A percentile compares a stretch with the other conserved stretches of the same genome.
phyloP scores from a whole-genome alignment of 805 yeast species.

The Myxozyma lipomycoides region DNA sequence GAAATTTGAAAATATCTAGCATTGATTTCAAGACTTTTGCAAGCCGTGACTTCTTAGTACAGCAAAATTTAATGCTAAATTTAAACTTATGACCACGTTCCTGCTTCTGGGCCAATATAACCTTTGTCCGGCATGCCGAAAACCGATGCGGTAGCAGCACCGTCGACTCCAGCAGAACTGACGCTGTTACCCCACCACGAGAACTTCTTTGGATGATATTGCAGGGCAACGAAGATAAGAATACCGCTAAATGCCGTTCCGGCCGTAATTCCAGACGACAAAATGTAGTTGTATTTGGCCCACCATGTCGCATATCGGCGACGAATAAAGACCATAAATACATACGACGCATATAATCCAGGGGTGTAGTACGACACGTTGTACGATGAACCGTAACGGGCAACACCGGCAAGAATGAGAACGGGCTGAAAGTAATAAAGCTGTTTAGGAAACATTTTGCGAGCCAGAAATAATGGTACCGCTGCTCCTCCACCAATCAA shows the following conservation, averaged over 20 bases:
- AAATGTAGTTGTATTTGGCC: constrained; percentile 66
- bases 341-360: constrained; percentile 57
- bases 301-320: constrained; percentile 61
- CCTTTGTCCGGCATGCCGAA: constrained; percentile 8
- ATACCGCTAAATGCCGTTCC: constrained; percentile 63
- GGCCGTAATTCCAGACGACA: constrained; percentile 61
- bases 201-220: constrained; percentile 40
- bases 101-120: constrained; percentile 11
- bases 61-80: no score
- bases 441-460: constrained; percentile 20
- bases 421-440: constrained; percentile 56
- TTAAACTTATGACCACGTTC: constrained; percentile 10
- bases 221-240: constrained; percentile 51
- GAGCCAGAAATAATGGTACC: constrained; percentile 38
- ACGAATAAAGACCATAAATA: constrained; percentile 55
- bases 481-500: constrained; percentile 52
- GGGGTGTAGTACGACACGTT: constrained; percentile 73
- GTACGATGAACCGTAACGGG: constrained; percentile 39
- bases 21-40: no score
- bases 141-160: constrained; percentile 2
- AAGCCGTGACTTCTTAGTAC: no score
- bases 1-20: no score
- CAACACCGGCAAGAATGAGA: constrained; percentile 47
- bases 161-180: constrained; percentile 19
- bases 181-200: constrained; percentile 63